These are phyloP conservation scores for Circinella minor DNA, from an alignment of 371 early-diverging fungal genomes.

Conservation along the genomic window DNA sequence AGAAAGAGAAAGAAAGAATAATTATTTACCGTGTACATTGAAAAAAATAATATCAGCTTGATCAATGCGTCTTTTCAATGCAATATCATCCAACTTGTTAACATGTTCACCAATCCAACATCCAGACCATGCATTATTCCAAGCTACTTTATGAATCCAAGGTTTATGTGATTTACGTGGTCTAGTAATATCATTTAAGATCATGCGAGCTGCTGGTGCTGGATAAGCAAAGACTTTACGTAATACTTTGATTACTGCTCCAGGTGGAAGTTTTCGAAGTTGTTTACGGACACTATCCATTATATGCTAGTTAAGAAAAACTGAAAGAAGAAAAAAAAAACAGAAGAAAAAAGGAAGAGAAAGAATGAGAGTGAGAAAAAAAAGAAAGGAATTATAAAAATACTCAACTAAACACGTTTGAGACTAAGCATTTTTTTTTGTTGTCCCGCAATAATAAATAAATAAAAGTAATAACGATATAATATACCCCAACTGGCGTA, in stretches of 20 bases:
- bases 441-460: no score
- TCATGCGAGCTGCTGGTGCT: slow-evolving; percentile 42
- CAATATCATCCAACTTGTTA: slow-evolving; percentile 22
- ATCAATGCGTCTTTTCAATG: slow-evolving; percentile 29
- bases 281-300: slow-evolving; percentile 45
- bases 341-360: slow-evolving; percentile 8
- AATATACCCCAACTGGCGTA: neutral
- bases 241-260: slow-evolving; percentile 39
- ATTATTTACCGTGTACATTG: slow-evolving; percentile 42
- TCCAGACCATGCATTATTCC: slow-evolving; percentile 44
- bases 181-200: slow-evolving; percentile 43
- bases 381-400: neutral
- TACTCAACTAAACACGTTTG: no score
- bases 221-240: slow-evolving; percentile 45
- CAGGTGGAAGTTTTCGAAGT: slow-evolving; percentile 42
- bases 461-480: no score
- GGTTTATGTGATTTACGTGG: slow-evolving; percentile 43
- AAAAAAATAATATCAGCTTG: slow-evolving; percentile 45
- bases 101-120: slow-evolving; percentile 53
- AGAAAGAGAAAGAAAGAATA: no score
- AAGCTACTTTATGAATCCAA: slow-evolving; percentile 46
- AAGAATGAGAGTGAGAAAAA: neutral
- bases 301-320: neutral
- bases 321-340: slow-evolving; percentile 19
- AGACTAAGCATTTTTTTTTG: neutral